A percentile compares a stretch with the other conserved stretches of the same genome.
These are phyloP conservation scores for Acanthamoeba divionensis DNA, from an alignment of 208 protist species.

Conservation along the genomic window DNA sequence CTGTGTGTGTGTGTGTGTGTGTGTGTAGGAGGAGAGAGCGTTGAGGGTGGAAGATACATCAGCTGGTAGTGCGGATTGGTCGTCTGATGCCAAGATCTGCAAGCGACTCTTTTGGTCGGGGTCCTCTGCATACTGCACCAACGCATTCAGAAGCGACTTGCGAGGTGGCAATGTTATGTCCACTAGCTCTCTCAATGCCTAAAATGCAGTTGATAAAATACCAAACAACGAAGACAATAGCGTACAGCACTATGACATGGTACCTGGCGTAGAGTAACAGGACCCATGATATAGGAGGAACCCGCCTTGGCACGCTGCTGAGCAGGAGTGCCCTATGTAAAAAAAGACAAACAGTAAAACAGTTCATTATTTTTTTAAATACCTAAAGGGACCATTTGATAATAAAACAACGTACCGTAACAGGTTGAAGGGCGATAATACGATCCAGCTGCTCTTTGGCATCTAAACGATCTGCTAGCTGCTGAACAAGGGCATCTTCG, in stretches of 20 bases:
- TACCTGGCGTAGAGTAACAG: background rate
- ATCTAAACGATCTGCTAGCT: slow-evolving; percentile 7
- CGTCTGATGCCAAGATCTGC: background rate
- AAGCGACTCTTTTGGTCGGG: slow-evolving; percentile 39
- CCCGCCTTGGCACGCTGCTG: too few species aligned
- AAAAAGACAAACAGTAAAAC: too few species aligned
- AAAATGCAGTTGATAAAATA: background rate
- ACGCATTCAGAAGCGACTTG: slow-evolving; percentile 40
- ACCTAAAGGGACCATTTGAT: too few species aligned
- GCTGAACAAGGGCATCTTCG: slow-evolving; percentile 81
- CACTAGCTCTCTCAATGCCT: slow-evolving; percentile 8
- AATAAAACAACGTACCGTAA: background rate
- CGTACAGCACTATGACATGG: background rate
- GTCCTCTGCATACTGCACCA: slow-evolving; percentile 54
- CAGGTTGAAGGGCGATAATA: background rate
- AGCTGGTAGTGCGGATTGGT: background rate
- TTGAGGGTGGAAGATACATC: background rate
- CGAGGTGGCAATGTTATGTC: slow-evolving; percentile 37
- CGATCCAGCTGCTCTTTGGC: background rate
- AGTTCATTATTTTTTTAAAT: too few species aligned
- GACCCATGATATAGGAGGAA: background rate
- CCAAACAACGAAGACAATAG: background rate
- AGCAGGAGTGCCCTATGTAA: too few species aligned
- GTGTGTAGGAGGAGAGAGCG: background rate
- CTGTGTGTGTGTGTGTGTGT: background rate